Evolutionary conservation across 352 stramenopile species (phyloP), one percentile per base, ranked within the genome.

Genomic region (Phytophthora brassicae): DNA sequence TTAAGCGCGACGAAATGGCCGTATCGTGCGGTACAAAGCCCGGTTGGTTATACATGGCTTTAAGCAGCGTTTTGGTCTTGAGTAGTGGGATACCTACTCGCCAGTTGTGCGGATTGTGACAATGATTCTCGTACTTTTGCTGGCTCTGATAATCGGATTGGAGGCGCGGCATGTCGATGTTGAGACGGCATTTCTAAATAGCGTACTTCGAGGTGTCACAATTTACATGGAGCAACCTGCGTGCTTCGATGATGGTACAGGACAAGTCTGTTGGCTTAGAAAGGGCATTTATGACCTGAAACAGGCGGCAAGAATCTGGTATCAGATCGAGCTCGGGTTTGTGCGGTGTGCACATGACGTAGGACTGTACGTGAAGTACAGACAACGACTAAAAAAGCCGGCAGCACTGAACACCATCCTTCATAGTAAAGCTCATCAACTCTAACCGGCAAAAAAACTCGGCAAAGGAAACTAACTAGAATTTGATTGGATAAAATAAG

Each of bases 291-390:
- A 41, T 17, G 12, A 14, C 2, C 6, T 17, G 6, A 41, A 41
- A 6, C 33, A 41, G 16, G 33, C 33, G 4, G 33, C 33, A 1
- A 19, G 33, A 6, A 41, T 41, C 4, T 41, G 33, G 12, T 19
- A 41, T 17, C 33, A 41, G 17, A 2, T 17, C 1, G 33, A 41
- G 13, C 6, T 41, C 12, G 33, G 7, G 5, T 41, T 41, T 6
- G 2, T 19, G 2, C 6, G 13, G 12, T 41, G 33, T 60, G 2
- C 12, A 1, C 12, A 19, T 2, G 13, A 16, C 17, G 33, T 60
- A 1, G 39, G 41, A 9, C 22, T 60, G 2, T 60, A 60, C 26
- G 44, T 51, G 31, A 51, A 51, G 22, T 45, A 29, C n/a, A n/a
- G n/a, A n/a, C n/a, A n/a, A n/a, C n/a, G n/a, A n/a, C n/a, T n/a